Evolutionary conservation across 2,329 filamentous ascomycete species (phyloP).

Genomic region (Acrocalymma vagum): DNA sequence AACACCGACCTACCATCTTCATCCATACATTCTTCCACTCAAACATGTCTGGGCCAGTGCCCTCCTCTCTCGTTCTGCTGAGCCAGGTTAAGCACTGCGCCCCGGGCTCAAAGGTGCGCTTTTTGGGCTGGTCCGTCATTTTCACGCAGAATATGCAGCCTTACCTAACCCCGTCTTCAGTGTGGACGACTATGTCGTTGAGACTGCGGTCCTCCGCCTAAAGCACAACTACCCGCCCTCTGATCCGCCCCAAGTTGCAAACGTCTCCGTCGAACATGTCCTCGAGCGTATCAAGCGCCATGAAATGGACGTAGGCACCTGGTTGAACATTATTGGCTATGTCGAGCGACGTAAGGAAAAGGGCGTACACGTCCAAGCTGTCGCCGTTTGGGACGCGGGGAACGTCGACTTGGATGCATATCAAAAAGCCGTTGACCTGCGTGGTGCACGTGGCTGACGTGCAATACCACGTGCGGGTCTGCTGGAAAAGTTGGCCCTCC

Average conservation of each 20-base stretch:
- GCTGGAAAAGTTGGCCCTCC: too few species aligned
- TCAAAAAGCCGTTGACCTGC: slow-evolving; percentile 63
- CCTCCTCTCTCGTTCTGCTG: slow-evolving; percentile 61
- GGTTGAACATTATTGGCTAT: slow-evolving; percentile 91
- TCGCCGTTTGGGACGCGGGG: slow-evolving; percentile 80
- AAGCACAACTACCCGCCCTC: slow-evolving; percentile 69
- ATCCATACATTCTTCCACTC: background rate
- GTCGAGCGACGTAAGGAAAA: slow-evolving; percentile 50
- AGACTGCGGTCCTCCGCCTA: slow-evolving; percentile 70
- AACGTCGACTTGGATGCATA: slow-evolving; percentile 77
- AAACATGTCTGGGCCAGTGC: slow-evolving; percentile 60
- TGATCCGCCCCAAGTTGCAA: slow-evolving; percentile 54
- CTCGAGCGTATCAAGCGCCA: slow-evolving; percentile 70
- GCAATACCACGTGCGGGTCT: too few species aligned
- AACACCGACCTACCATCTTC: too few species aligned
- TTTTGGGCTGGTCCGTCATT: slow-evolving; percentile 79
- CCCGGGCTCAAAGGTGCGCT: slow-evolving; percentile 82
- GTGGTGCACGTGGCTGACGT: too few species aligned
- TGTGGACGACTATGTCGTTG: slow-evolving; percentile 65
- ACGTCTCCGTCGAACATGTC: slow-evolving; percentile 76
- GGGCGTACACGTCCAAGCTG: slow-evolving; percentile 70
- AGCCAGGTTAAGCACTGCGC: slow-evolving; percentile 56
- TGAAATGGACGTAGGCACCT: slow-evolving; percentile 76
- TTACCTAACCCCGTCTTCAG: slow-evolving; percentile 49
- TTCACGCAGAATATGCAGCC: slow-evolving; percentile 2